Evolutionary conservation across 768 basidiomycete species (phyloP).

Genomic region (Daedaleopsis nitida): DNA sequence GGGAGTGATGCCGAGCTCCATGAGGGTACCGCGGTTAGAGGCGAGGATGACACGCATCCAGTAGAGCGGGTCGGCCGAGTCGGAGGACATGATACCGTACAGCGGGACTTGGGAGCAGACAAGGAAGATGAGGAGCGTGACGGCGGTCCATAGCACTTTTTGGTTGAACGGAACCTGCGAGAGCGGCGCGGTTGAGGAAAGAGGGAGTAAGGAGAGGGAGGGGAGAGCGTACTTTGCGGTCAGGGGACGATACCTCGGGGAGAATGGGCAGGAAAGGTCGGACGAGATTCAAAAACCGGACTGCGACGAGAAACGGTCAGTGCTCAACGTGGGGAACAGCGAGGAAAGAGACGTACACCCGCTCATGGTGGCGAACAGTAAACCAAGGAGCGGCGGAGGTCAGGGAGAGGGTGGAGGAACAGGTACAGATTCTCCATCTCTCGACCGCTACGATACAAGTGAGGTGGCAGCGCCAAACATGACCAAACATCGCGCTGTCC

Average conservation of each 20-base stretch:
- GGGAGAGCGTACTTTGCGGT: conserved; percentile 78
- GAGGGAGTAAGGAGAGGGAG: background rate
- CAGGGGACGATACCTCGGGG: conserved; percentile 96
- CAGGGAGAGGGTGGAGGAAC: conserved; percentile 4
- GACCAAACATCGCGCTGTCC: background rate
- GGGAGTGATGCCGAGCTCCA: conserved; percentile 98
- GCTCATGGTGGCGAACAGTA: conserved; percentile 58
- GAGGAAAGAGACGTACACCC: conserved; percentile 57
- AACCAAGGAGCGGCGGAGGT: conserved; percentile 28
- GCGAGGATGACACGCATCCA: conserved; percentile 99
- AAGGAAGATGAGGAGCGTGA: conserved; percentile 98
- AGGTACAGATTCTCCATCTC: background rate
- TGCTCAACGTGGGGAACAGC: background rate
- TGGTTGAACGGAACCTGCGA: conserved; percentile 94
- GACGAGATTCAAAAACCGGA: conserved; percentile 97
- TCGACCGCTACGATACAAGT: background rate
- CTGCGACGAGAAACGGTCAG: conserved; percentile 39
- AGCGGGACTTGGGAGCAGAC: conserved; percentile 99
- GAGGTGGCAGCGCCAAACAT: conserved; percentile 8
- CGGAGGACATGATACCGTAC: conserved; percentile 99
- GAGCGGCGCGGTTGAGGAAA: conserved; percentile 8
- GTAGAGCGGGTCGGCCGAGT: conserved; percentile 98
- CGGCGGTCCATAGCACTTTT: conserved; percentile 98
- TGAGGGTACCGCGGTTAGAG: conserved; percentile 96
- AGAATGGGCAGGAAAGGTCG: conserved; percentile 96